These are phyloP conservation scores for Adansonia digitata DNA, from an alignment of 345 rosid species.

Conservation along the genomic window DNA sequence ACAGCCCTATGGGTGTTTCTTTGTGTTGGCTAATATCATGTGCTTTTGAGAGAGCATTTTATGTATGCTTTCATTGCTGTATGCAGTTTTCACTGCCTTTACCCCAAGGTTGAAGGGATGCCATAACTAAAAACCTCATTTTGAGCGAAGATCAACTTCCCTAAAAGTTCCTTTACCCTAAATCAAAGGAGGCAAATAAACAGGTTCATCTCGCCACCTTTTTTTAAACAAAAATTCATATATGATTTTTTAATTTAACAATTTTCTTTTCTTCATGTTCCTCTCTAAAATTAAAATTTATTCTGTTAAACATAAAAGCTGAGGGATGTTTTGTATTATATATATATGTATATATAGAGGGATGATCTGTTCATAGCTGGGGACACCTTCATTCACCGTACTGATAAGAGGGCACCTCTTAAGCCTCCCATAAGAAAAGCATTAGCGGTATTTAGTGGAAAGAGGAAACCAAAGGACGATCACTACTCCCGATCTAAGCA, in stretches of 20 bases:
- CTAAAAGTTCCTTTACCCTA: constrained; percentile 69
- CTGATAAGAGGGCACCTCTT: constrained; percentile 50
- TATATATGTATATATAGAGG: constrained; percentile 41
- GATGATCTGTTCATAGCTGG: constrained; percentile 50
- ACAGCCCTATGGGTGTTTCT: background rate
- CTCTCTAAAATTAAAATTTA: too few relatives aligned
- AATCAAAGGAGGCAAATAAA: constrained; percentile 63
- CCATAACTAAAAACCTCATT: constrained; percentile 67
- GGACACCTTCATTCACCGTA: constrained; percentile 54
- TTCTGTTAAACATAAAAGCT: too few relatives aligned
- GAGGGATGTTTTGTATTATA: constrained; percentile 5
- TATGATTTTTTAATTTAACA: background rate
- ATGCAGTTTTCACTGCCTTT: constrained; percentile 76
- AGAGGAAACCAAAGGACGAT: constrained; percentile 93
- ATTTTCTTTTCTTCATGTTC: too few relatives aligned
- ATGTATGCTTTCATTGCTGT: background rate
- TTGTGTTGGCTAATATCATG: background rate
- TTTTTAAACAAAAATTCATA: background rate
- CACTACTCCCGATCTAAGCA: constrained; percentile 70
- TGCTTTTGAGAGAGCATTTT: background rate
- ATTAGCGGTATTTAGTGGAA: constrained; percentile 72
- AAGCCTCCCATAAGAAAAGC: constrained; percentile 86
- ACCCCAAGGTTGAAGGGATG: constrained; percentile 93
- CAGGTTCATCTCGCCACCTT: constrained; percentile 22
- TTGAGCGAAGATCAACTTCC: constrained; percentile 96